Evolutionary conservation across 495 filamentous ascomycete species (phyloP), one percentile per base, ranked within the genome.

Genomic region (Lasiosphaeria ovina): DNA sequence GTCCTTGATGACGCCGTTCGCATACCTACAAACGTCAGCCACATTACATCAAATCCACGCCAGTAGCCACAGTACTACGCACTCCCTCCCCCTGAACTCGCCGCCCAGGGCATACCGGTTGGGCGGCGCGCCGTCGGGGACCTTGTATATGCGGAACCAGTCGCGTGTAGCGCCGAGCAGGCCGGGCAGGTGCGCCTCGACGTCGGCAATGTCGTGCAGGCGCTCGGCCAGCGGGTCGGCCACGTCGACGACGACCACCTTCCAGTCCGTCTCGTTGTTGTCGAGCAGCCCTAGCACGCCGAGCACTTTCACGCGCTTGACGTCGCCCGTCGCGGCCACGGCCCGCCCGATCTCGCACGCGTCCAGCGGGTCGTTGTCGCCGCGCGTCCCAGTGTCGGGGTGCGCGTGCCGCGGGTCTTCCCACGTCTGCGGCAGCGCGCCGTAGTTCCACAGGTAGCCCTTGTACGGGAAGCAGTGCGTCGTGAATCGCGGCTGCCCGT

Each of bases 251-350:
- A 62, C 66, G 3, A 74, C 16, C 0, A 74, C 57, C 57, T 74
- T 72, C 75, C 75, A 76, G 48, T 75, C 71, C 17, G 71, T 75
- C 55, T 73, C 65, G 51, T 64, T 67, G 36, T 66, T 57, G 53
- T 73, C 72, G 17, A 75, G 51, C 59, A 77, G 58, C 2, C 66
- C 69, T 35, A 77, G 24, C 0, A 70, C 57, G 5, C 74, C 72
- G 2, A 73, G 52, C 3, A 66, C 63, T 38, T 74, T 71, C n/a
- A 71, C 65, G 31, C 51, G 56, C 45, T 62, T 62, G 4, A 69
- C 63, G 24, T 59, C 56, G 10, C 66, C 66, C 0, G 60, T 57
- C 0, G 32, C 4, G n/a, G 54, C 57, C 0, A 68, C 31, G 0
- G 42, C 7, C 1, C 40, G 34, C 5, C 61, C 61, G 11, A 71